Evolutionary conservation across 768 basidiomycete genomes (phyloP).

Genomic region (Boletus patriciae): DNA sequence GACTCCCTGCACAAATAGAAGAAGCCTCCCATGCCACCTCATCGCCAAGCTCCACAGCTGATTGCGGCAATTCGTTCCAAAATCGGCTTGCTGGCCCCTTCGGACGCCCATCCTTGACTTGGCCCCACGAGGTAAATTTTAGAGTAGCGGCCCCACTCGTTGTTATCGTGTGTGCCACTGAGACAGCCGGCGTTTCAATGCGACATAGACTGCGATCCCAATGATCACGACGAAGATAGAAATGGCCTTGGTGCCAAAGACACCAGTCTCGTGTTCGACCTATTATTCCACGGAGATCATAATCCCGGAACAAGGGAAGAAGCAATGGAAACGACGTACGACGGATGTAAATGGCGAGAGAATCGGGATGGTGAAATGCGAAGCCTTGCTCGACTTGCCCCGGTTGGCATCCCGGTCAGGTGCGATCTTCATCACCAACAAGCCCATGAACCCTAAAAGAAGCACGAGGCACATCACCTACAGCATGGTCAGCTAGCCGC

Average conservation of each 20-base stretch:
- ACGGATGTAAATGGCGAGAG: slow-evolving; percentile 79
- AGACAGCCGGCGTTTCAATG: slow-evolving; percentile 43
- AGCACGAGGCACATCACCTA: slow-evolving; percentile 25
- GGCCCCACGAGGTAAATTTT: not conserved
- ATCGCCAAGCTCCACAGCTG: not conserved
- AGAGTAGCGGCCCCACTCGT: not conserved
- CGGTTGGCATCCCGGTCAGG: slow-evolving; percentile 12
- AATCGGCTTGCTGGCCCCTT: not conserved
- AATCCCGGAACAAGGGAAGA: slow-evolving; percentile 3
- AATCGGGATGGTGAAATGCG: slow-evolving; percentile 77
- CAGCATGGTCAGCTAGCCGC: slow-evolving; percentile 12
- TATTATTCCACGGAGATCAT: slow-evolving; percentile 36
- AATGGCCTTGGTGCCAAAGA: slow-evolving; percentile 51
- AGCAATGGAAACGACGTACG: slow-evolving; percentile 35
- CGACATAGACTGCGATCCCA: slow-evolving; percentile 43
- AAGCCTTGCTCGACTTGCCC: slow-evolving; percentile 26
- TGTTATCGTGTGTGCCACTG: slow-evolving; percentile 15
- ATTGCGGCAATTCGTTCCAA: slow-evolving; percentile 10
- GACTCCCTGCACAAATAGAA: not conserved
- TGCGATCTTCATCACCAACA: slow-evolving; percentile 19
- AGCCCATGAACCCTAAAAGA: slow-evolving; percentile 22
- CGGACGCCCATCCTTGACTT: not conserved
- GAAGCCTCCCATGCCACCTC: slow-evolving; percentile 11
- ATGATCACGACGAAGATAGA: slow-evolving; percentile 39
- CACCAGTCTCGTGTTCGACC: slow-evolving; percentile 76